Conservation (phyloP, 768 basidiomycete species). For the Vararia minispora region DNA sequence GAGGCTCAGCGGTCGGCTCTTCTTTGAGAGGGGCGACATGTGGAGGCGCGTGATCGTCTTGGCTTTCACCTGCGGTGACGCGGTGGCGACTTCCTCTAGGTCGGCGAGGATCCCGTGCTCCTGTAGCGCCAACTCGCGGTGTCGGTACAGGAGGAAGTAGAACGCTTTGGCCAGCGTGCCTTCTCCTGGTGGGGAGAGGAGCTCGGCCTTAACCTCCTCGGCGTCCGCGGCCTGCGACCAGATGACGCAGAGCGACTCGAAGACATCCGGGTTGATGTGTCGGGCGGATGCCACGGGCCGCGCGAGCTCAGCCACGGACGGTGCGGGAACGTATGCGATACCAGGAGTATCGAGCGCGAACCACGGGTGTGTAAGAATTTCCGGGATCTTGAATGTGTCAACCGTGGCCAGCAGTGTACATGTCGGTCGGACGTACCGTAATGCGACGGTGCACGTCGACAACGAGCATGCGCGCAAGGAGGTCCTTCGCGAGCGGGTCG, state of each 20-base stretch:
- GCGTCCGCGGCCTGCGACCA: slow-evolving; percentile 68
- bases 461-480: slow-evolving; percentile 79
- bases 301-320: slow-evolving; percentile 40
- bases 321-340: slow-evolving; percentile 31
- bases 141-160: slow-evolving; percentile 72
- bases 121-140: slow-evolving; percentile 54
- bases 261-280: slow-evolving; percentile 66
- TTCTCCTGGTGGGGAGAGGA: slow-evolving; percentile 57
- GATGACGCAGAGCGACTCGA: slow-evolving; percentile 70
- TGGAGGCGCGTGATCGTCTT: slow-evolving; percentile 31
- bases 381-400: slow-evolving; percentile 51
- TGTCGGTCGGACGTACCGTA: slow-evolving; percentile 44
- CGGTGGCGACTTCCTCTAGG: slow-evolving; percentile 19
- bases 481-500: slow-evolving; percentile 74
- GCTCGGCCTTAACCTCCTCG: slow-evolving; percentile 47
- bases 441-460: slow-evolving; percentile 76
- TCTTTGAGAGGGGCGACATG: slow-evolving; percentile 27
- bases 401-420: not conserved
- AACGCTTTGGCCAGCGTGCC: slow-evolving; percentile 80
- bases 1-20: slow-evolving; percentile 13
- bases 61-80: slow-evolving; percentile 18
- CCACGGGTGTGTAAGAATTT: slow-evolving; percentile 85
- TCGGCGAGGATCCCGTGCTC: slow-evolving; percentile 39
- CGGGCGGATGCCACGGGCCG: slow-evolving; percentile 55
- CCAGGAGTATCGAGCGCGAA: slow-evolving; percentile 41